Evolutionary conservation across 2,329 filamentous ascomycete species (phyloP).

Genomic region (Colletotrichum sp.): DNA sequence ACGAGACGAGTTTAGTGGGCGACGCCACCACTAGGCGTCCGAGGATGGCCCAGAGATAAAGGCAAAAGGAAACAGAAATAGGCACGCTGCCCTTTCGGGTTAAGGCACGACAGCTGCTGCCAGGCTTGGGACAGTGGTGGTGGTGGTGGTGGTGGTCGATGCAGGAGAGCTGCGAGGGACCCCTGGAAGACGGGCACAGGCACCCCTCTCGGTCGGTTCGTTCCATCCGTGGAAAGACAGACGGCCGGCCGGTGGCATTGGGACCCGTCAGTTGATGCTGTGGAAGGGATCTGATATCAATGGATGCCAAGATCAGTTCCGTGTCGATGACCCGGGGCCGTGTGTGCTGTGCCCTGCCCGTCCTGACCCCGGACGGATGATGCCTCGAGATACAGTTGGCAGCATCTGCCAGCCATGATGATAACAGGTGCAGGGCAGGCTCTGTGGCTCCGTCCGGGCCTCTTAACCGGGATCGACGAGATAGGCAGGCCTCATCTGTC

Average conservation of each 20-base stretch:
- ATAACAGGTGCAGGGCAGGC: not conserved
- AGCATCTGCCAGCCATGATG: not conserved
- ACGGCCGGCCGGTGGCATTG: not conserved
- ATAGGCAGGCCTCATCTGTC: not conserved
- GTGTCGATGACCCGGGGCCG: not conserved
- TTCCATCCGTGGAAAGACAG: conserved; percentile 11
- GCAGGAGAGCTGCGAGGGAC: conserved; percentile 17
- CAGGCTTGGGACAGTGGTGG: not conserved
- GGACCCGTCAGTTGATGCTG: not conserved
- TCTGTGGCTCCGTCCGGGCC: not conserved
- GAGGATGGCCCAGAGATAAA: conserved; percentile 18
- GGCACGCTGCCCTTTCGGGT: not conserved
- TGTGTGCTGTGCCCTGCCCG: not conserved
- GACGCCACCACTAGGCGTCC: conserved; percentile 17
- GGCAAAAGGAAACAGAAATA: conserved; percentile 18
- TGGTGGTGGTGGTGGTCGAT: not conserved
- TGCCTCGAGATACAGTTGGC: not conserved
- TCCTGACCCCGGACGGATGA: not conserved
- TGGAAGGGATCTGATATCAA: not conserved
- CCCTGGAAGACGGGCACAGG: not conserved
- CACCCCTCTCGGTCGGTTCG: conserved; percentile 14
- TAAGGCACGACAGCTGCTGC: not conserved
- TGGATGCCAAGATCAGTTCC: not conserved
- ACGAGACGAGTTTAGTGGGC: conserved; percentile 16
- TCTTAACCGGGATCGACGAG: not conserved